phyloP scores from a whole-genome alignment of 1,284 basidiomycete species.

The Rhodotorula sp. region DNA sequence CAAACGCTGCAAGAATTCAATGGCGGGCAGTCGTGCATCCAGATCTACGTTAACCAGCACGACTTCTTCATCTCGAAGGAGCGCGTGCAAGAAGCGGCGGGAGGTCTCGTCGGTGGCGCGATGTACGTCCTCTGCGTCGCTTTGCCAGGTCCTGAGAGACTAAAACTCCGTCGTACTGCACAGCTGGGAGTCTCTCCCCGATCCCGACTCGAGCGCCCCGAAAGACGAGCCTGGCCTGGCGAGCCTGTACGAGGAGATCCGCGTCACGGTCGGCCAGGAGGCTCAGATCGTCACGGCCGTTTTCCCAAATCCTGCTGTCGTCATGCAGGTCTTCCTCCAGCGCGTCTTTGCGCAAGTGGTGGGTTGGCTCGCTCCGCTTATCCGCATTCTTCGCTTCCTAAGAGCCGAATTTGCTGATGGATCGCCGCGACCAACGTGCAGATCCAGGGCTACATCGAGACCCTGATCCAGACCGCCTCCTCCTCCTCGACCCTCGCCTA shows the following conservation, averaged over 20 bases:
- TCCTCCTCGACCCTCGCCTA: slow-evolving; percentile 84
- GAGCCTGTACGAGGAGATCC: slow-evolving; percentile 82
- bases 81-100: slow-evolving; percentile 56
- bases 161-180: not conserved
- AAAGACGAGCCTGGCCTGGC: slow-evolving; percentile 75
- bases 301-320: slow-evolving; percentile 93
- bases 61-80: slow-evolving; percentile 95
- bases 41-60: slow-evolving; percentile 99
- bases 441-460: slow-evolving; percentile 94
- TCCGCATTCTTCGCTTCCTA: not conserved
- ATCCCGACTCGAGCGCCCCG: slow-evolving; percentile 77
- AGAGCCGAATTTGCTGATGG: no score
- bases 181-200: slow-evolving; percentile 78
- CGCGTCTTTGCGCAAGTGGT: slow-evolving; percentile 97
- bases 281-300: slow-evolving; percentile 98
- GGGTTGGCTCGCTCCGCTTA: slow-evolving; percentile 47
- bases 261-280: slow-evolving; percentile 88
- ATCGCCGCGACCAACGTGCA: slow-evolving; percentile 55
- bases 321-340: slow-evolving; percentile 98
- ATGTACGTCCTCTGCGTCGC: slow-evolving; percentile 31
- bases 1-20: slow-evolving; percentile 97
- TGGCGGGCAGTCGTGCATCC: slow-evolving; percentile 92
- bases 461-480: slow-evolving; percentile 70
- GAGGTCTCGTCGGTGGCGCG: slow-evolving; percentile 35
- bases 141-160: not conserved